A percentile compares a stretch with the other conserved stretches of the same genome.
Conservation (phyloP, 108 stramenopile species). For the Craspedostauros australis region DNA sequence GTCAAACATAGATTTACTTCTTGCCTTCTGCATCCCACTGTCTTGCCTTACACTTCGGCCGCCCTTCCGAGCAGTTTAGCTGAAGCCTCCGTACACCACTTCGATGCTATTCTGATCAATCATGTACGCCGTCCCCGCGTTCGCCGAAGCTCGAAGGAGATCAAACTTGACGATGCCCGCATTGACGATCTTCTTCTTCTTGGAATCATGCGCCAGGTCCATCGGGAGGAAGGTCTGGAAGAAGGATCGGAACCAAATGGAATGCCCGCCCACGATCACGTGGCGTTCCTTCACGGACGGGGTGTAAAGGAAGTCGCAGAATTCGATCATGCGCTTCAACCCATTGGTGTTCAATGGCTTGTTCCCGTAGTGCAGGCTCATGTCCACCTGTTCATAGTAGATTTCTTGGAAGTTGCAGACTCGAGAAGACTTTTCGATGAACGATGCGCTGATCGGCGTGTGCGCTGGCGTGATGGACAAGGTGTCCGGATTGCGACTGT, state of each 20-base stretch:
- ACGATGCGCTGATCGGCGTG: slow-evolving; percentile 60
- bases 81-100: slow-evolving; percentile 81
- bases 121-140: slow-evolving; percentile 53
- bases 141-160: slow-evolving; percentile 57
- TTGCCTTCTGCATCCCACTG: too few species aligned
- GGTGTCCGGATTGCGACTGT: slow-evolving; percentile 82
- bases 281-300: slow-evolving; percentile 48
- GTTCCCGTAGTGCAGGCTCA: slow-evolving; percentile 74
- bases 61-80: too few species aligned
- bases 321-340: slow-evolving; percentile 63
- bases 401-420: slow-evolving; percentile 35
- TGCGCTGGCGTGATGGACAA: slow-evolving; percentile 76
- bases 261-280: slow-evolving; percentile 85
- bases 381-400: slow-evolving; percentile 59
- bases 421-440: slow-evolving; percentile 62
- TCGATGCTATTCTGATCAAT: slow-evolving; percentile 67
- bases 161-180: slow-evolving; percentile 79
- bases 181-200: slow-evolving; percentile 87
- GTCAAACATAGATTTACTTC: too few species aligned
- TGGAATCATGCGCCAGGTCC: slow-evolving; percentile 46
- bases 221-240: slow-evolving; percentile 80
- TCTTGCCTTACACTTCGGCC: too few species aligned
- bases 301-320: slow-evolving; percentile 72
- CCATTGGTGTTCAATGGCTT: slow-evolving; percentile 81
- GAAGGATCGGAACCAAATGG: slow-evolving; percentile 85